phyloP scores from a whole-genome alignment of 495 filamentous ascomycete species.

The Tetracladium setigerum region DNA sequence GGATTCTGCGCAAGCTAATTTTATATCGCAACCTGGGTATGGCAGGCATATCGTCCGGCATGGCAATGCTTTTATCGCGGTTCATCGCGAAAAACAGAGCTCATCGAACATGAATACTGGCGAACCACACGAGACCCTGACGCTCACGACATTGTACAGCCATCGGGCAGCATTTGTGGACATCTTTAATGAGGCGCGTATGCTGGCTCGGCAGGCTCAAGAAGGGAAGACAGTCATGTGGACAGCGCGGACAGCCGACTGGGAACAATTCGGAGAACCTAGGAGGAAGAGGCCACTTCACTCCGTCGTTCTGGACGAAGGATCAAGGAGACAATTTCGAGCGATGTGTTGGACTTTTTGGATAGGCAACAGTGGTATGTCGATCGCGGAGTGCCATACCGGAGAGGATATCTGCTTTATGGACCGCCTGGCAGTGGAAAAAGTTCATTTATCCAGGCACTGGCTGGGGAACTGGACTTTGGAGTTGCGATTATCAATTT shows the following conservation, averaged over 20 bases:
- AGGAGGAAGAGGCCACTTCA: constrained; percentile 79
- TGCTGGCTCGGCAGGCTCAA: constrained; percentile 62
- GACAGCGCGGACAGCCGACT: constrained; percentile 69
- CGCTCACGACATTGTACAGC: constrained; percentile 82
- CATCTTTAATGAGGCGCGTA: constrained; percentile 78
- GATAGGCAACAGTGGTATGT: constrained; percentile 78
- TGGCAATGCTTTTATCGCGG: constrained; percentile 74
- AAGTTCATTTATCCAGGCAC: constrained; percentile 90
- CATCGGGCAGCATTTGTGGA: constrained; percentile 80
- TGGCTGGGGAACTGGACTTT: constrained; percentile 88
- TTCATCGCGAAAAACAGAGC: constrained; percentile 75
- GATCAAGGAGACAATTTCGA: constrained; percentile 76
- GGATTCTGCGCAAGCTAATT: constrained; percentile 47
- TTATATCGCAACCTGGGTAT: constrained; percentile 83
- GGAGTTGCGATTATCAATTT: constrained; percentile 91
- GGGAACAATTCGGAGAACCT: constrained; percentile 81
- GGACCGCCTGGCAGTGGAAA: constrained; percentile 94
- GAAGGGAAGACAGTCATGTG: constrained; percentile 96
- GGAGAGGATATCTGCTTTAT: constrained; percentile 87
- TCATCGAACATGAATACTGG: constrained; percentile 66
- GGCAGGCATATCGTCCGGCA: constrained; percentile 83
- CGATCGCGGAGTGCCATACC: constrained; percentile 90
- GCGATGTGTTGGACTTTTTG: constrained; percentile 80
- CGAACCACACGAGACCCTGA: constrained; percentile 89
- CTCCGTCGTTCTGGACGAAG: constrained; percentile 80